Conservation (phyloP, 1,284 basidiomycete genomes). For the Gymnopus androsaceus region DNA sequence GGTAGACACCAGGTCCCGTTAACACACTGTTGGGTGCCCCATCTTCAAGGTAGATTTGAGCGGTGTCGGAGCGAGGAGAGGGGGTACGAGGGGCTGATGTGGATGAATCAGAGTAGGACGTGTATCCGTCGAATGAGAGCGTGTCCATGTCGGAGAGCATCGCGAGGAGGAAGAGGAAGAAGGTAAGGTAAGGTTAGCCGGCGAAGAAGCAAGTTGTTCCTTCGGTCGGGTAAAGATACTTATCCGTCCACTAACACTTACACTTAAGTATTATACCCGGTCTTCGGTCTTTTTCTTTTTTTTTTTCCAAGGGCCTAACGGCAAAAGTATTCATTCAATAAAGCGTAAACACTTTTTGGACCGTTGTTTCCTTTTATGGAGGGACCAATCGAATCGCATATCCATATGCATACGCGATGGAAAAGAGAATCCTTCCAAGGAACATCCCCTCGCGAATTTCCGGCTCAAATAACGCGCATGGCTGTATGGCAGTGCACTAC, state of each 20-base stretch:
- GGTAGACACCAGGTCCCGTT: no score
- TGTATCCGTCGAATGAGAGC: slow-evolving; percentile 61
- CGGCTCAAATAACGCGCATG: neutral
- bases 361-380: no score
- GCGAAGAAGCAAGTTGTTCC: neutral
- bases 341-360: no score
- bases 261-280: no score
- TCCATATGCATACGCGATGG: no score
- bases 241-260: neutral
- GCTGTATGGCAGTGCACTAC: neutral
- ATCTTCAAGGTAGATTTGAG: slow-evolving; percentile 43
- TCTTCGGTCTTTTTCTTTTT: no score
- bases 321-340: no score
- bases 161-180: neutral
- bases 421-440: no score
- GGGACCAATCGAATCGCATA: no score
- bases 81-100: slow-evolving; percentile 74
- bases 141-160: slow-evolving; percentile 49
- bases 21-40: slow-evolving; percentile 37
- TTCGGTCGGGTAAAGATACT: neutral
- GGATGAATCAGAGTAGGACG: slow-evolving; percentile 62
- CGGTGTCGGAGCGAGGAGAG: slow-evolving; percentile 51
- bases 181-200: neutral
- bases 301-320: no score
- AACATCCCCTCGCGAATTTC: neutral